Evolutionary conservation across 306 rosid species (phyloP).

Genomic region (Cicer yamashitae): DNA sequence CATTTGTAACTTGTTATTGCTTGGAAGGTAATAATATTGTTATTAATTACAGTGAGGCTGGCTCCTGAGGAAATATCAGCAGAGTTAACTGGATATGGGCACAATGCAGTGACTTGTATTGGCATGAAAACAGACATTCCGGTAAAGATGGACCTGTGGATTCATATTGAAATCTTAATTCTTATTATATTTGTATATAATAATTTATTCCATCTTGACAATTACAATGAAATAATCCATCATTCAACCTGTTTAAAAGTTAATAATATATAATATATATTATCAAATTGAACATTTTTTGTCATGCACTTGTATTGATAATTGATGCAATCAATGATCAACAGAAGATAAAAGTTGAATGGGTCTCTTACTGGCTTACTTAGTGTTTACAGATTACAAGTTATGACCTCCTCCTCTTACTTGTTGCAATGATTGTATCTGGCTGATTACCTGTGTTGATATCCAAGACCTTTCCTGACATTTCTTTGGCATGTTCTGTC

Average conservation of each 20-base stretch:
- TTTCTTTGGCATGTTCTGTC: no score
- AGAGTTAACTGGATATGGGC: conserved; percentile 81
- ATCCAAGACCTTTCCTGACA: no score
- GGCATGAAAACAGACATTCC: conserved; percentile 96
- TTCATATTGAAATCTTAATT: conserved; percentile 19
- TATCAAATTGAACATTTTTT: background rate
- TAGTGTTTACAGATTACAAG: background rate
- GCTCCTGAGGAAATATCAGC: conserved; percentile 84
- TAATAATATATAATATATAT: background rate
- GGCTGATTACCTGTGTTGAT: background rate
- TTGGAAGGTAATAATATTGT: conserved; percentile 41
- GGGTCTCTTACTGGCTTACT: background rate
- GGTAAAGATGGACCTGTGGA: conserved; percentile 50
- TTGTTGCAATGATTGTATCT: no score
- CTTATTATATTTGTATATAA: background rate
- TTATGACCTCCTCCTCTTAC: background rate
- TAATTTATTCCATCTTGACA: background rate
- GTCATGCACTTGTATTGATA: background rate
- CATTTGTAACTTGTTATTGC: conserved; percentile 27
- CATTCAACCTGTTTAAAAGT: background rate
- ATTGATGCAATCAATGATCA: background rate
- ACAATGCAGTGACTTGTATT: conserved; percentile 86
- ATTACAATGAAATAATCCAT: background rate
- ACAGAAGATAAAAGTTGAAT: background rate
- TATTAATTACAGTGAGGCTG: conserved; percentile 78